A percentile compares a stretch with the other conserved stretches of the same genome.
phyloP scores from a whole-genome alignment of 768 basidiomycete species.

The Daedaleopsis sinensis region DNA sequence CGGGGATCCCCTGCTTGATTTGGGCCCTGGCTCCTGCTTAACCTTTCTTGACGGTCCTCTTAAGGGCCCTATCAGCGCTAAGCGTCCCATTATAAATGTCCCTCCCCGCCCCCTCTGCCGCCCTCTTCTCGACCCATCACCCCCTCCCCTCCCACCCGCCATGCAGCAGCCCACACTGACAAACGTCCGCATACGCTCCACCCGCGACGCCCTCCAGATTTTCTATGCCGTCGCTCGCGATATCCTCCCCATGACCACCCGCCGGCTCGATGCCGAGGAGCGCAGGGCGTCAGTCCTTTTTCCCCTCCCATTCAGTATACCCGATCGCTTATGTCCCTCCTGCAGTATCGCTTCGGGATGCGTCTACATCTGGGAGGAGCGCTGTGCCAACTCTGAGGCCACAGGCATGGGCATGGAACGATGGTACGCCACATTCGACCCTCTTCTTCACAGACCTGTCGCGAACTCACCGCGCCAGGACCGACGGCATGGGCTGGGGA shows the following conservation, averaged over 20 bases:
- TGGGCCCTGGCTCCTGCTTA: conserved; percentile 15
- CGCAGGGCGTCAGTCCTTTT: conserved; percentile 39
- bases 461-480: conserved; percentile 35
- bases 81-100: conserved; percentile 33
- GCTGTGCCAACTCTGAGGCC: conserved; percentile 78
- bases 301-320: neutral
- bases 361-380: conserved; percentile 89
- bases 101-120: conserved; percentile 11
- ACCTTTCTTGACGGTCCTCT: conserved; percentile 12
- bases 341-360: conserved; percentile 65
- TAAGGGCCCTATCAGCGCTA: conserved; percentile 6
- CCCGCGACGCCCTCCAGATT: conserved; percentile 79
- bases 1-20: conserved; percentile 32
- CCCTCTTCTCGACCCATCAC: conserved; percentile 25
- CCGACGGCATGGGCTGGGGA: conserved; percentile 81
- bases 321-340: neutral
- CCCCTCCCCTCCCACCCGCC: conserved; percentile 25
- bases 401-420: conserved; percentile 87
- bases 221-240: conserved; percentile 77
- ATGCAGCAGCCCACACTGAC: conserved; percentile 81
- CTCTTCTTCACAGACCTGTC: conserved; percentile 2
- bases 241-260: conserved; percentile 73
- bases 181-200: conserved; percentile 77
- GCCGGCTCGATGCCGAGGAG: conserved; percentile 83
- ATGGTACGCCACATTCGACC: conserved; percentile 48